phyloP scores from a whole-genome alignment of 495 filamentous ascomycete genomes.

The Penicillium salamii region DNA sequence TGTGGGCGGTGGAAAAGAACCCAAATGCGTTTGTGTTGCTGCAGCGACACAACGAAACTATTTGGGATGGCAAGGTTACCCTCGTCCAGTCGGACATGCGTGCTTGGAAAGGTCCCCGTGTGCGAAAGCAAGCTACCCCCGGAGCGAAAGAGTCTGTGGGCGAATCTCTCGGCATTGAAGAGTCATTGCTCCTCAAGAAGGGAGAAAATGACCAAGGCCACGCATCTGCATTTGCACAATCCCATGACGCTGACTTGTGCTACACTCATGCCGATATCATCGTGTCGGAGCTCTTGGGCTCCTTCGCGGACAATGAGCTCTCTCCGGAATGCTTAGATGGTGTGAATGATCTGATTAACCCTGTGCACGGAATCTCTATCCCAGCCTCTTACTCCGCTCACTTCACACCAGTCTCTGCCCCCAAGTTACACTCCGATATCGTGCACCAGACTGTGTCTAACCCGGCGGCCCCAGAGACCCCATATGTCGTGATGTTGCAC shows the following conservation, averaged over 20 bases:
- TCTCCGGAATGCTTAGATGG: slow-evolving; percentile 89
- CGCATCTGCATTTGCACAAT: slow-evolving; percentile 7
- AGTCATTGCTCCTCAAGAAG: slow-evolving; percentile 28
- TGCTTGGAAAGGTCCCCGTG: slow-evolving; percentile 73
- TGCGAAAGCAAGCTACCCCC: slow-evolving; percentile 16
- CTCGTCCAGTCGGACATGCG: slow-evolving; percentile 97
- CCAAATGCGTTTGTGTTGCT: slow-evolving; percentile 94
- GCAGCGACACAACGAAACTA: slow-evolving; percentile 72
- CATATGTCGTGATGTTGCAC: slow-evolving; percentile 92
- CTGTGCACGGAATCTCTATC: slow-evolving; percentile 84
- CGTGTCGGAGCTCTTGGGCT: slow-evolving; percentile 89
- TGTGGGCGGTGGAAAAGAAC: slow-evolving; percentile 97
- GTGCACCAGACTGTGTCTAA: slow-evolving; percentile 57
- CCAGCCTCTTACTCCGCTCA: slow-evolving; percentile 89
- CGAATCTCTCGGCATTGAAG: slow-evolving; percentile 33
- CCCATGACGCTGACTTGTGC: slow-evolving; percentile 4
- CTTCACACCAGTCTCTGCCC: slow-evolving; percentile 85
- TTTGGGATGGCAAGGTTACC: slow-evolving; percentile 73
- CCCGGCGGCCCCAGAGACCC: slow-evolving; percentile 69
- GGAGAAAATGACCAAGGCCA: slow-evolving; percentile 17
- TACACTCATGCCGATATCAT: slow-evolving; percentile 83
- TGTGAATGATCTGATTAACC: slow-evolving; percentile 78
- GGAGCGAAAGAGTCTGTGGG: slow-evolving; percentile 20
- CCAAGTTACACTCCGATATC: slow-evolving; percentile 80
- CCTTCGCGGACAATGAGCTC: slow-evolving; percentile 88